Evolutionary conservation across 1,139 yeast genomes (phyloP).

Genomic region (Blastobotrys buckinghamii): DNA sequence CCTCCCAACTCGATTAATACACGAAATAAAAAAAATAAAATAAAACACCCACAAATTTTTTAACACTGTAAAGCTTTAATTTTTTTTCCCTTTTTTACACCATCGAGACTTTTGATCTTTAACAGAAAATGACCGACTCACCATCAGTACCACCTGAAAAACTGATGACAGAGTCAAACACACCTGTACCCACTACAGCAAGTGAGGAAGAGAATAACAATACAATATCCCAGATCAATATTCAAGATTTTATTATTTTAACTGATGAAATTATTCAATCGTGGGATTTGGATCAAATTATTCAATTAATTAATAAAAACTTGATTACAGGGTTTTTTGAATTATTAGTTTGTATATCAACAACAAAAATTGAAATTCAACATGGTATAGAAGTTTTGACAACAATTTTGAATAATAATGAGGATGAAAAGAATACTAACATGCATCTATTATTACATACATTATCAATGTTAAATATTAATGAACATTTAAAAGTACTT

Average conservation of each 20-base stretch:
- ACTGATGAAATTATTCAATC: neutral
- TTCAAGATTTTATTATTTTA: neutral
- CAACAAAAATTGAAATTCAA: slow-evolving; percentile 12
- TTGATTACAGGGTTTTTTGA: slow-evolving; percentile 19
- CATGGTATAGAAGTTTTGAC: slow-evolving; percentile 7
- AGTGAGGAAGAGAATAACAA: too few relatives aligned
- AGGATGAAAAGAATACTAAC: neutral
- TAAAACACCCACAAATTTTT: too few relatives aligned
- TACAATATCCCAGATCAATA: neutral
- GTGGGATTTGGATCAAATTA: slow-evolving; percentile 3
- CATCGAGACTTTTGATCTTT: too few relatives aligned
- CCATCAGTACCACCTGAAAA: neutral
- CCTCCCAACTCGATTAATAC: too few relatives aligned
- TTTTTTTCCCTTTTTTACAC: too few relatives aligned
- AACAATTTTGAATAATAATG: too few relatives aligned
- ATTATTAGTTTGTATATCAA: slow-evolving; percentile 15
- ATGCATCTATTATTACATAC: slow-evolving; percentile 21
- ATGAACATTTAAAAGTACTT: slow-evolving; percentile 17
- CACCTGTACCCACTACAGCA: neutral
- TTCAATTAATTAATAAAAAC: neutral
- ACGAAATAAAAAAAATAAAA: too few relatives aligned
- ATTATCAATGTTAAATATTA: slow-evolving; percentile 17
- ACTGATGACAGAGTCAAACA: neutral
- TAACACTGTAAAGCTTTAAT: too few relatives aligned
- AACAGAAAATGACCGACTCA: slow-evolving; percentile 5